Percentiles rank a stretch among this genome's conserved stretches.
Conservation (phyloP, 2,329 filamentous ascomycete genomes). For the Trichoderma brevicompactum region DNA sequence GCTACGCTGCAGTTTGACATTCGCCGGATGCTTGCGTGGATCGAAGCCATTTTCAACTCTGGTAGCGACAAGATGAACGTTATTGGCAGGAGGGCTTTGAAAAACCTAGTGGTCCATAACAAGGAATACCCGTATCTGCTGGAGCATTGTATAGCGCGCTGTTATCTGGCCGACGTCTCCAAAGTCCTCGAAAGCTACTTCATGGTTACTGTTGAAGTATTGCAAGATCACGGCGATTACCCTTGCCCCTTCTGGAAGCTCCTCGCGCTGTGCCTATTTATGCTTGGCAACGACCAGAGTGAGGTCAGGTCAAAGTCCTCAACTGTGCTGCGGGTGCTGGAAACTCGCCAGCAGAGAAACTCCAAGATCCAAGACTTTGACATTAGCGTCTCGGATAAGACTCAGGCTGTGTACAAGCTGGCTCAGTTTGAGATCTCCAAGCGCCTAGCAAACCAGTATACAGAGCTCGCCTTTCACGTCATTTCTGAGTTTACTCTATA, state of each 20-base stretch:
- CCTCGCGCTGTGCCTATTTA: constrained; percentile 85
- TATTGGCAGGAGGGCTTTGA: constrained; percentile 84
- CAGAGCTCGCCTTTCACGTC: constrained; percentile 86
- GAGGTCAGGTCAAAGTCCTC: constrained; percentile 88
- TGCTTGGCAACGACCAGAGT: constrained; percentile 87
- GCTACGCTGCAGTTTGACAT: constrained; percentile 91
- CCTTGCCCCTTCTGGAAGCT: constrained; percentile 89
- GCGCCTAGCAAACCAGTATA: constrained; percentile 83
- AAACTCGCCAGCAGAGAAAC: constrained; percentile 75
- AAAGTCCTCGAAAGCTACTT: constrained; percentile 96
- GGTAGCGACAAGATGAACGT: constrained; percentile 89
- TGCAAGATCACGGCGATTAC: constrained; percentile 82
- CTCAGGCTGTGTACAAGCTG: constrained; percentile 95
- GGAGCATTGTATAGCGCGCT: constrained; percentile 88
- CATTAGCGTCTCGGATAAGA: constrained; percentile 98
- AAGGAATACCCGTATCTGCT: constrained; percentile 83
- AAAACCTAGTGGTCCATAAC: constrained; percentile 89
- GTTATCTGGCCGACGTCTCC: constrained; percentile 78
- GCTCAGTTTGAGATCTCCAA: constrained; percentile 97
- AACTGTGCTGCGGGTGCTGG: constrained; percentile 76
- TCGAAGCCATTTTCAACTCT: constrained; percentile 91
- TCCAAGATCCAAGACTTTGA: constrained; percentile 97
- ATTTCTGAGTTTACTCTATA: constrained; percentile 95
- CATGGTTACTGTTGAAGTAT: constrained; percentile 83
- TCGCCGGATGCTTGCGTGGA: constrained; percentile 90